Evolutionary conservation across 371 early-diverging fungal genomes (phyloP).

Genomic region (Basidiobolus meristosporus): DNA sequence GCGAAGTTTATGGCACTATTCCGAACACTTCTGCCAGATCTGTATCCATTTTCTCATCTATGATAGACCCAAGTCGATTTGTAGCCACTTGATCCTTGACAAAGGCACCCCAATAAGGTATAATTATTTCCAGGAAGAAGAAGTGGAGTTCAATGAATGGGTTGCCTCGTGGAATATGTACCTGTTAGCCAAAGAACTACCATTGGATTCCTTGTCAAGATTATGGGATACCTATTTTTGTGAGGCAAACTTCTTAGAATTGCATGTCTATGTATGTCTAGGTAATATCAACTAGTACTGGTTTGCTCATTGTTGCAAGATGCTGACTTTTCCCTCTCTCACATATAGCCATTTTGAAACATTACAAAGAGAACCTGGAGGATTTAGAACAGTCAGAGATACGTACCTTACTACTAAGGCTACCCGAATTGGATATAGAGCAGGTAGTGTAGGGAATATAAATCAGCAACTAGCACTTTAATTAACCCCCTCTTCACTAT

Average conservation of each 20-base stretch:
- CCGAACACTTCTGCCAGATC: slow-evolving; percentile 49
- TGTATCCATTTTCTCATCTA: slow-evolving; percentile 26
- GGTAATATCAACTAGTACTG: slow-evolving; percentile 12
- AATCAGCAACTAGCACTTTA: too few relatives aligned
- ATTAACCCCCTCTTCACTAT: too few relatives aligned
- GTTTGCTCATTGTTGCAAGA: too few relatives aligned
- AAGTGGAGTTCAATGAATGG: slow-evolving; percentile 81
- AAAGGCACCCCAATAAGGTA: too few relatives aligned
- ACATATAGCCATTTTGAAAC: slow-evolving; percentile 13
- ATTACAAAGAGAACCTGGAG: slow-evolving; percentile 56
- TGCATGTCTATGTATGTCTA: slow-evolving; percentile 64
- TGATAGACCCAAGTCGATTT: too few relatives aligned
- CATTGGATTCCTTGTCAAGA: slow-evolving; percentile 49
- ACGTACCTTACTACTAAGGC: slow-evolving; percentile 52
- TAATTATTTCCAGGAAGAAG: slow-evolving; percentile 88
- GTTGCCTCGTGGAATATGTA: slow-evolving; percentile 72
- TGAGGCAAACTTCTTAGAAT: slow-evolving; percentile 37
- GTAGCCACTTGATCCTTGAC: too few relatives aligned
- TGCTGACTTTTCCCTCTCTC: slow-evolving; percentile 6
- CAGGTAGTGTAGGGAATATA: too few relatives aligned
- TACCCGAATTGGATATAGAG: slow-evolving; percentile 56
- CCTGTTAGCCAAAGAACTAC: slow-evolving; percentile 61
- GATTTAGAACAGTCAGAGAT: slow-evolving; percentile 86
- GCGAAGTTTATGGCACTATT: slow-evolving; percentile 66
- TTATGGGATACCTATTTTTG: slow-evolving; percentile 79